Evolutionary conservation across 2,329 filamentous ascomycete genomes (phyloP), one percentile per base, ranked within the genome.

Genomic region (Huntiella decipiens): DNA sequence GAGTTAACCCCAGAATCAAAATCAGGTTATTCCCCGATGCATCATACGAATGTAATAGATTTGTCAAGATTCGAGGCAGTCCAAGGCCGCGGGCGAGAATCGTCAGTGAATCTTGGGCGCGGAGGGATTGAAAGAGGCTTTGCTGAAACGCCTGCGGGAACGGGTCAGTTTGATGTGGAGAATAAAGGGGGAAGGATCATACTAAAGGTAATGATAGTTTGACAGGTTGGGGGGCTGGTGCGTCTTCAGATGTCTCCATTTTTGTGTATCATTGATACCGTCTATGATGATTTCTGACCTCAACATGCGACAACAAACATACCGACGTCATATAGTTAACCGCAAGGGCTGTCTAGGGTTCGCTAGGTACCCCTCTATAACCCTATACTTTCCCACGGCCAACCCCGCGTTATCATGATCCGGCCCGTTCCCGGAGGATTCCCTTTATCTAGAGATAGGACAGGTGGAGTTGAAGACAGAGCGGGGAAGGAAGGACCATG

Each of bases 11-110:
- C 37, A 96, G 77, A 15, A 98, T 65, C 38, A 98, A 68, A 42
- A 98, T 79, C 46, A 98, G 67, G 57, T 93, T 96, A 63, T 91
- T 92, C 11, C 91, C 91, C 3, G 85, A 85, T 1, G 86, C 87
- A 70, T 98, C 91, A 63, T 95, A 95, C 15, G 87, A 87, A 62
- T 98, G 91, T 22, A 98, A 74, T 35, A 98, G 73, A 59, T 96
- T 98, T n/a, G 85, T 92, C 56, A 95, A 74, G 48, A 98, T 74
- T 53, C 86, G 84, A 60, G 95, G 74, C 39, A 96, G 77, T 54
- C 91, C 91, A 41, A 98, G 78, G 54, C 91, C 91, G 45, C 85
- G 82, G 37, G 88, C 91, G 46, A 96, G 73, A 46, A 98, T 71
- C 55, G 96, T 81, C 52, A 98, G 78, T 62, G 92, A 82, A 82